Evolutionary conservation across 1,284 basidiomycete species (phyloP).

Genomic region (Malassezia yamatoensis): DNA sequence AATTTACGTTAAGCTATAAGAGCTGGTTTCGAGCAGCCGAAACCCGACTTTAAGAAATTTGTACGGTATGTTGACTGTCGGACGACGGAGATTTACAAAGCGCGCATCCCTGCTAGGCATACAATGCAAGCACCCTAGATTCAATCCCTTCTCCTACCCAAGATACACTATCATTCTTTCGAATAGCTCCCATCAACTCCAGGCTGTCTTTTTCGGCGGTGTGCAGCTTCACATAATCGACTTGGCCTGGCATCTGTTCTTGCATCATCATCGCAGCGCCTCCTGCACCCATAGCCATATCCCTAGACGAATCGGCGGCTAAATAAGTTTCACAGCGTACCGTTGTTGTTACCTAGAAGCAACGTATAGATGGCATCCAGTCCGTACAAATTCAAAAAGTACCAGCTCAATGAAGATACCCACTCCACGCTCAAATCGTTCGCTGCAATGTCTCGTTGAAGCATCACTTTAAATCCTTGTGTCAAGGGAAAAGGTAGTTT

Average conservation of each 20-base stretch:
- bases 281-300: slow-evolving; percentile 39
- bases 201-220: slow-evolving; percentile 86
- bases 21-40: too few relatives aligned
- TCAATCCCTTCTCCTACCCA: slow-evolving; percentile 47
- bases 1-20: too few relatives aligned
- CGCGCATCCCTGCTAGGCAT: slow-evolving; percentile 8
- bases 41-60: too few relatives aligned
- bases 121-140: slow-evolving; percentile 37
- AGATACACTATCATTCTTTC: slow-evolving; percentile 16
- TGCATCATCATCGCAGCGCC: slow-evolving; percentile 26
- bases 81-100: too few relatives aligned
- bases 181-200: slow-evolving; percentile 61
- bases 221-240: slow-evolving; percentile 82
- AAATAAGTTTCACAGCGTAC: slow-evolving; percentile 52
- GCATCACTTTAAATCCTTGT: slow-evolving; percentile 94
- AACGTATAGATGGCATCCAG: slow-evolving; percentile 88
- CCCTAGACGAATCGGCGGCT: slow-evolving; percentile 47
- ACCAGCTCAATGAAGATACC: slow-evolving; percentile 98
- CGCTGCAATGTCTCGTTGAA: slow-evolving; percentile 89
- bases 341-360: slow-evolving; percentile 79
- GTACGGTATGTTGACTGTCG: too few relatives aligned
- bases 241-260: slow-evolving; percentile 44
- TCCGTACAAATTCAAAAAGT: slow-evolving; percentile 97
- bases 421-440: slow-evolving; percentile 95
- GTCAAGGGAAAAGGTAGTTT: slow-evolving; percentile 95